Evolutionary conservation across 2,329 filamentous ascomycete species (phyloP).

Genomic region (Aureobasidium sp.): DNA sequence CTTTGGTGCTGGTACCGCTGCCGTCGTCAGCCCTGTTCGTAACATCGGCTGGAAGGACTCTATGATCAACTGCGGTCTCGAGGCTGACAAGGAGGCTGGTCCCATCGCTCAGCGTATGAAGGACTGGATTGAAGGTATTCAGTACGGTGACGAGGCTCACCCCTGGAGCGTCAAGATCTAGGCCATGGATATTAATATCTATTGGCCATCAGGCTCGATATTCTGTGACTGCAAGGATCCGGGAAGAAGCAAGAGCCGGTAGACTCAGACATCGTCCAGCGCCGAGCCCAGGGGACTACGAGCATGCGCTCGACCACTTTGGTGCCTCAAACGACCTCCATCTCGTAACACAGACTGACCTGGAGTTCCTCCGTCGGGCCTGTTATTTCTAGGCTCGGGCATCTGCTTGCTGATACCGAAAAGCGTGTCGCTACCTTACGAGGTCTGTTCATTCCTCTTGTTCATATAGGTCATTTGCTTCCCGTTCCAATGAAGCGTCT

Average conservation of each 20-base stretch:
- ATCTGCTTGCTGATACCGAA: background rate
- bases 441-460: background rate
- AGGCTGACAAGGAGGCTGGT: constrained; percentile 75
- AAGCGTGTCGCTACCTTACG: background rate
- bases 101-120: constrained; percentile 82
- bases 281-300: background rate
- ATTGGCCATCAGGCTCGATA: background rate
- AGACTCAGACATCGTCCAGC: background rate
- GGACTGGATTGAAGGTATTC: constrained; percentile 90
- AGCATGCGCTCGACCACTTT: background rate
- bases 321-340: background rate
- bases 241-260: background rate
- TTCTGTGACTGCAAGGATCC: background rate
- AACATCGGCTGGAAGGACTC: constrained; percentile 82
- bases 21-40: constrained; percentile 84
- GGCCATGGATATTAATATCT: background rate
- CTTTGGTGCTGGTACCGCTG: constrained; percentile 89
- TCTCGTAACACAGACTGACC: background rate
- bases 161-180: constrained; percentile 61
- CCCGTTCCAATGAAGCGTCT: background rate
- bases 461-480: background rate
- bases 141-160: constrained; percentile 90
- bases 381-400: background rate
- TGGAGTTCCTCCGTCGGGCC: background rate
- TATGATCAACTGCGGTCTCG: constrained; percentile 73